Conservation (phyloP, 139 green algal species). For the Tetradesmus lagerheimii region DNA sequence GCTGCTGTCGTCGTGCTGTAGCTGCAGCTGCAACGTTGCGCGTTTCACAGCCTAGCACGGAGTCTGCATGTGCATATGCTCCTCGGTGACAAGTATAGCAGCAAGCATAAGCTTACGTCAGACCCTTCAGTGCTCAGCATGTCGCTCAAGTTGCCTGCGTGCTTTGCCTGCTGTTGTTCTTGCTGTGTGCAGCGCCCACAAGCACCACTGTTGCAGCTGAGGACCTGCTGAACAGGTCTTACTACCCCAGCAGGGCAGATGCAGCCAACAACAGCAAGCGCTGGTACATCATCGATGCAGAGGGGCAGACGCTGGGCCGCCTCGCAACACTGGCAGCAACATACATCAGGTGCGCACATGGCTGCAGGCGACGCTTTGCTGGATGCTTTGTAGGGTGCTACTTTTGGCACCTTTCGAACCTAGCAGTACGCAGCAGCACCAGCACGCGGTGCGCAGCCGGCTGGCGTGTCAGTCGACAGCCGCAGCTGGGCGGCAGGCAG, state of each 20-base stretch:
- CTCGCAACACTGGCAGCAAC: conserved; percentile 89
- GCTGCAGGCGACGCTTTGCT: background rate
- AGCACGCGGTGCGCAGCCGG: background rate
- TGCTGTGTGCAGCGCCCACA: background rate
- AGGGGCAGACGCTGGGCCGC: conserved; percentile 94
- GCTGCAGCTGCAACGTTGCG: background rate
- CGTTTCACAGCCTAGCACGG: no score
- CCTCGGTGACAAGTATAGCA: no score
- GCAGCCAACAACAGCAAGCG: conserved; percentile 82
- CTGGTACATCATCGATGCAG: conserved; percentile 97
- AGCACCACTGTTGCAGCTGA: background rate
- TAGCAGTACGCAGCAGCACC: background rate
- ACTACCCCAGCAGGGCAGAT: conserved; percentile 95
- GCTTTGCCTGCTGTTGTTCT: background rate
- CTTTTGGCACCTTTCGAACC: background rate
- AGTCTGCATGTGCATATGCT: no score
- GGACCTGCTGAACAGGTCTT: conserved; percentile 95
- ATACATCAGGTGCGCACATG: conserved; percentile 77
- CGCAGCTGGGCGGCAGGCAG: background rate
- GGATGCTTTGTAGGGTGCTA: background rate
- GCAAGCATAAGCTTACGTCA: no score
- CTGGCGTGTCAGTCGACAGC: background rate
- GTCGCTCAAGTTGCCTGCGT: no score
- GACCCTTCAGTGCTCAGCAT: no score
- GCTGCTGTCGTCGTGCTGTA: background rate